phyloP scores from a whole-genome alignment of 2,329 filamentous ascomycete genomes.

The Madurella fahalii region DNA sequence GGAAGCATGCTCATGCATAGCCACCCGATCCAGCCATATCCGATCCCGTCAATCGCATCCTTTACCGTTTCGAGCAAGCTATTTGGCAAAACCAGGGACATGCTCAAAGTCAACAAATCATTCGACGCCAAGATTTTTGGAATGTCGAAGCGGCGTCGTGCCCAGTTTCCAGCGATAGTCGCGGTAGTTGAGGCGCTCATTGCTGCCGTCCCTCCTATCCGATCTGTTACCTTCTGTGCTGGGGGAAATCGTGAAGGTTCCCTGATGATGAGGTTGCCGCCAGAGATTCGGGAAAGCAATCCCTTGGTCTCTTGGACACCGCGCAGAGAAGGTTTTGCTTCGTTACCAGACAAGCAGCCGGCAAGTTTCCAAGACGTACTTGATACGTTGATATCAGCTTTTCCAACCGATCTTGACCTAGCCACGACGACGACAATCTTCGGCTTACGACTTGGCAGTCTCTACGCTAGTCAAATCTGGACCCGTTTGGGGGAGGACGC shows the following conservation, averaged over 20 bases:
- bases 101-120: constrained; percentile 48
- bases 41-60: constrained; percentile 76
- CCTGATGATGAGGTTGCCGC: constrained; percentile 66
- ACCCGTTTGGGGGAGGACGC: constrained; percentile 44
- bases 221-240: constrained; percentile 75
- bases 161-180: constrained; percentile 79
- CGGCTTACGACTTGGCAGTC: constrained; percentile 37
- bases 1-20: constrained; percentile 83
- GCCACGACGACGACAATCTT: constrained; percentile 39
- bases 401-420: constrained; percentile 39
- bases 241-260: constrained; percentile 81
- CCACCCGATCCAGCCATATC: constrained; percentile 71
- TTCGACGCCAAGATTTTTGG: constrained; percentile 62
- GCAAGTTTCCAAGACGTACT: constrained; percentile 35
- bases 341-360: constrained; percentile 21
- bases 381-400: constrained; percentile 36
- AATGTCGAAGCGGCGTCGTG: constrained; percentile 72
- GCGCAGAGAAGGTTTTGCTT: not conserved
- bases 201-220: constrained; percentile 64
- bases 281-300: constrained; percentile 55
- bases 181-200: constrained; percentile 74
- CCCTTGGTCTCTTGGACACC: constrained; percentile 46
- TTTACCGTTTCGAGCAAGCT: constrained; percentile 61
- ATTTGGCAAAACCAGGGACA: constrained; percentile 53
- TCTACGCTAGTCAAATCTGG: constrained; percentile 53